phyloP scores from a whole-genome alignment of 495 filamentous ascomycete genomes.

The Hypoxylon lenormandii region DNA sequence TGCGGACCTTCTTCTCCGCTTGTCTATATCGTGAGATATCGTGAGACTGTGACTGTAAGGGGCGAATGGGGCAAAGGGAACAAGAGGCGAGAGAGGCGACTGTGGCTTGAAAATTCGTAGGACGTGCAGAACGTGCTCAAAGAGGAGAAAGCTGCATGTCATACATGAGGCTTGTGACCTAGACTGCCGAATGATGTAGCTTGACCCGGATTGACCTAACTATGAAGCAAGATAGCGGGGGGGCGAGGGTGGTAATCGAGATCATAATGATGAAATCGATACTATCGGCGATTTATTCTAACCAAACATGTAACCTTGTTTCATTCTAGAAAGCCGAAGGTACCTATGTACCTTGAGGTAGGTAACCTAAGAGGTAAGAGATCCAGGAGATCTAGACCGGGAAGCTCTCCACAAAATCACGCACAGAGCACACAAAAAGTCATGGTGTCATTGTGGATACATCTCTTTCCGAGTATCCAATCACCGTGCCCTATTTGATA shows the following conservation, averaged over 20 bases:
- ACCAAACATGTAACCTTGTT: conserved; percentile 5
- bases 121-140: background rate
- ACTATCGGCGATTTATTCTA: conserved; percentile 4
- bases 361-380: background rate
- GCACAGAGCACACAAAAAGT: conserved; percentile 31
- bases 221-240: conserved; percentile 28
- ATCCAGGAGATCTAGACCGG: conserved; percentile 24
- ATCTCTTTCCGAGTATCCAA: conserved; percentile 4
- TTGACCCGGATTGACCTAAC: conserved; percentile 16
- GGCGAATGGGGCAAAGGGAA: background rate
- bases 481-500: background rate
- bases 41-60: no score
- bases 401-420: conserved; percentile 30
- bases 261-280: conserved; percentile 38
- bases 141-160: background rate
- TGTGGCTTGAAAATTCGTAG: conserved; percentile 25
- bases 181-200: conserved; percentile 19
- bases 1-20: conserved; percentile 33
- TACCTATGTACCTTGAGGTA: no score
- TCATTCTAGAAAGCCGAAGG: conserved; percentile 1
- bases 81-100: conserved; percentile 3
- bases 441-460: conserved; percentile 44
- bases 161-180: conserved; percentile 27
- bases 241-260: conserved; percentile 29
- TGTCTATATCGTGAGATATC: background rate